phyloP scores from a whole-genome alignment of 208 protist species.

The Acanthamoeba lenticulata region DNA sequence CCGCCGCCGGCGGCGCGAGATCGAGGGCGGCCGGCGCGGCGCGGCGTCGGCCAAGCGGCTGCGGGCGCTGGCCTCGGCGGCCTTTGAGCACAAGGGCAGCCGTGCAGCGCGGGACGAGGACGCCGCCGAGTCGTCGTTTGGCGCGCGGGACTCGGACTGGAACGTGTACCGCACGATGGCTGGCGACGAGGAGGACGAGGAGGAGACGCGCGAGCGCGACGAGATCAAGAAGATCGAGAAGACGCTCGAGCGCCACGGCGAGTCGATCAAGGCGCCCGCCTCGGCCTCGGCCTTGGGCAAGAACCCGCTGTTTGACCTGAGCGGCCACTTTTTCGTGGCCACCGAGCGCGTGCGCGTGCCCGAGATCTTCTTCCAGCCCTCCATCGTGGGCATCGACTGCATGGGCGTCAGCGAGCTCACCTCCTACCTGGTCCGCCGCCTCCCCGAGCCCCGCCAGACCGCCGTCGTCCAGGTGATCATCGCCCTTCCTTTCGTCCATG shows the following conservation, averaged over 20 bases:
- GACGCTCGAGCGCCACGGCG: background rate
- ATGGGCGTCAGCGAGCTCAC: slow-evolving; percentile 33
- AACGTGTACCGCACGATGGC: slow-evolving; percentile 15
- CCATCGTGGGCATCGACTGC: slow-evolving; percentile 32
- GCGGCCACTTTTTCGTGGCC: background rate
- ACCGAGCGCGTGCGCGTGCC: background rate
- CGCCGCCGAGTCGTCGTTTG: background rate
- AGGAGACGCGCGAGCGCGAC: background rate
- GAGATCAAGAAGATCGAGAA: slow-evolving; percentile 24
- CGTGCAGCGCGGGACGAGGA: background rate
- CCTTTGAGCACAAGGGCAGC: background rate
- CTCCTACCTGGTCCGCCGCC: background rate
- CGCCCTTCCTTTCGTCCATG: background rate
- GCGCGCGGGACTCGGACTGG: slow-evolving; percentile 41
- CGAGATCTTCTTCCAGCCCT: slow-evolving; percentile 35
- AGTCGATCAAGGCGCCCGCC: slow-evolving; percentile 11
- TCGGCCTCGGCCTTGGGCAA: background rate
- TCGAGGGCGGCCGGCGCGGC: background rate
- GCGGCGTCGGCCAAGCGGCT: background rate
- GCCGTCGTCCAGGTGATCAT: background rate
- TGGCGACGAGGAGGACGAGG: background rate
- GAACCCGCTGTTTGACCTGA: background rate
- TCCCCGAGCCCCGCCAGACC: background rate
- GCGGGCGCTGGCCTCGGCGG: background rate
- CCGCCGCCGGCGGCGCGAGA: background rate